Percentiles rank a stretch among this genome's conserved stretches.
Conservation (phyloP, 148 eudicot species). For the Cornus florida region DNA sequence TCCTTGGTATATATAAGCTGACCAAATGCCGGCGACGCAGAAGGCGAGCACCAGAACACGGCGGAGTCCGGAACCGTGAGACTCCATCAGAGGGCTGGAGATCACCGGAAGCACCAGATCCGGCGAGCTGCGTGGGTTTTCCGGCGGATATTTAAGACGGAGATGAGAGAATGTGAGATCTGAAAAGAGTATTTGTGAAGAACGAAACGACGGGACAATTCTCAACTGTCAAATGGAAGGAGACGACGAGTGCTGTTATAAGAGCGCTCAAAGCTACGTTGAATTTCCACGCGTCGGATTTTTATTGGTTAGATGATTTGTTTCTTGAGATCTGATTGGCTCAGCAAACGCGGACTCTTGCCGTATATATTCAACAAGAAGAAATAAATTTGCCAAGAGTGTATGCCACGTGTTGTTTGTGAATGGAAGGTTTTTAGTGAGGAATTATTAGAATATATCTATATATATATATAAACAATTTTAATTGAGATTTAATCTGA, state of each 20-base stretch:
- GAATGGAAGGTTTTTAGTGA: too few species aligned
- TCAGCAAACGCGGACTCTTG: conserved; percentile 15
- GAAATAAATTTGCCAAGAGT: too few species aligned
- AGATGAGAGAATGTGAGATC: background rate
- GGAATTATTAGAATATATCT: too few species aligned
- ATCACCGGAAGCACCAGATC: conserved; percentile 36
- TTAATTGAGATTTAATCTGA: too few species aligned
- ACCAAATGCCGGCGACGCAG: conserved; percentile 93
- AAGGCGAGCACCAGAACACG: conserved; percentile 70
- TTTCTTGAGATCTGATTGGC: conserved; percentile 32
- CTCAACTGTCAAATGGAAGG: background rate
- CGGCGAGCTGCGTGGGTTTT: background rate
- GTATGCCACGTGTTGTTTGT: too few species aligned
- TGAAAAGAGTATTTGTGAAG: background rate
- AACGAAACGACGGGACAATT: background rate
- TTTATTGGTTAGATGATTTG: conserved; percentile 26
- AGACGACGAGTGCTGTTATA: background rate
- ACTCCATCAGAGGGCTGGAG: conserved; percentile 56
- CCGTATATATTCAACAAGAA: too few species aligned
- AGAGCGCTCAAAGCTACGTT: conserved; percentile 14
- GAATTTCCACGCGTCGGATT: conserved; percentile 27
- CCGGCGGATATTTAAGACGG: background rate
- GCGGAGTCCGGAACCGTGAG: conserved; percentile 64
- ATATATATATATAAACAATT: too few species aligned
- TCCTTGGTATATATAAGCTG: conserved; percentile 95